Evolutionary conservation across 108 stramenopile genomes (phyloP).

Genomic region (Discostella pseudostelligera): DNA sequence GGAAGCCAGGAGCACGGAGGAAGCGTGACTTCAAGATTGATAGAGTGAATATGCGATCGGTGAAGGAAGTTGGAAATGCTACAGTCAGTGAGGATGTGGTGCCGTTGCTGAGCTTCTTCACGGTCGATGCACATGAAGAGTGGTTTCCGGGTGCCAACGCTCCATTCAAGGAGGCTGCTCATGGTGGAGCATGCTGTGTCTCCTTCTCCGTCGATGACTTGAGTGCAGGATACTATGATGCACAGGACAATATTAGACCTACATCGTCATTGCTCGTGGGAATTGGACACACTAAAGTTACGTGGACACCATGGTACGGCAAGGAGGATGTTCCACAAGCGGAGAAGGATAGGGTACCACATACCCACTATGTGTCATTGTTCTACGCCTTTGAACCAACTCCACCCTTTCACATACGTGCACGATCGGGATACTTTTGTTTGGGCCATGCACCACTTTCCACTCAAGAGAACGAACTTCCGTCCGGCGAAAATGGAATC

Average conservation of each 20-base stretch:
- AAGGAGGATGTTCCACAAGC: slow-evolving; percentile 14
- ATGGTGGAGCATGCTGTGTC: slow-evolving; percentile 46
- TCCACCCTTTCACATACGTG: slow-evolving; percentile 43
- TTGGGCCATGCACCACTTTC: slow-evolving; percentile 30
- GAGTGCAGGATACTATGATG: slow-evolving; percentile 5
- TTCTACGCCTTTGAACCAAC: slow-evolving; percentile 45
- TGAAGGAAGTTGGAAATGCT: slow-evolving; percentile 35
- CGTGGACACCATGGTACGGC: slow-evolving; percentile 38
- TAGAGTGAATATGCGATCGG: slow-evolving; percentile 18
- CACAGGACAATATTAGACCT: slow-evolving; percentile 1
- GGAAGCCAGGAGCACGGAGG: slow-evolving; percentile 32
- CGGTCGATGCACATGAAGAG: slow-evolving; percentile 21
- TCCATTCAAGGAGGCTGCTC: slow-evolving; percentile 37
- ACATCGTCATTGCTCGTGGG: slow-evolving; percentile 37
- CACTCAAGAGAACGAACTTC: slow-evolving; percentile 3
- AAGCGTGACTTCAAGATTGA: slow-evolving; percentile 27
- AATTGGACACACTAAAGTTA: slow-evolving; percentile 44
- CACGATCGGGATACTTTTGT: slow-evolving; percentile 50
- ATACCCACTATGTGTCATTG: slow-evolving; percentile 42
- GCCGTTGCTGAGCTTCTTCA: slow-evolving; percentile 29
- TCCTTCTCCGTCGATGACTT: slow-evolving; percentile 29
- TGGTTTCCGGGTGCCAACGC: slow-evolving; percentile 36
- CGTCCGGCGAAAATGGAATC: slow-evolving; percentile 23
- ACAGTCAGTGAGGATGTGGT: slow-evolving; percentile 12
- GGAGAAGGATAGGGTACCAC: slow-evolving; percentile 33